Evolutionary conservation across 1,284 basidiomycete species (phyloP), one percentile per base, ranked within the genome.

Genomic region (Vanrija sp.): DNA sequence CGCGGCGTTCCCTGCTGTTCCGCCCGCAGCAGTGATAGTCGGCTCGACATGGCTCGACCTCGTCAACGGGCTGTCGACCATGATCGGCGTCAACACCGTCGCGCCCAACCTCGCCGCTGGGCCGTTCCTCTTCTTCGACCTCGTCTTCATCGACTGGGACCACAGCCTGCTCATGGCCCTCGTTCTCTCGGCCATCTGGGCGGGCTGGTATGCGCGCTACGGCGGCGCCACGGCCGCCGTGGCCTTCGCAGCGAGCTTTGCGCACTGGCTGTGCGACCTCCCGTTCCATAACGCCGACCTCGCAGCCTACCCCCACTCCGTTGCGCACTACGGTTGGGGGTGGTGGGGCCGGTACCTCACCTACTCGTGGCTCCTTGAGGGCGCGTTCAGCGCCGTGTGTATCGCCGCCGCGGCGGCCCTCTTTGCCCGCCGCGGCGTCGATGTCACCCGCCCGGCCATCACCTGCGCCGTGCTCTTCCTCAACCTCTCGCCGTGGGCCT

Each of bases 71-170:
- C 14, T 45, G 18, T 19, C 38, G 29, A 34, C 34, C 28, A 21
- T 51, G 6, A 19, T n/a, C 28, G 49, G 49, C 16, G 6, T 51
- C 9, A 38, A 51, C 43, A 12, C 0, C 23, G 38, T 51, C 19
- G 19, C 15, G 15, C 42, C 42, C 21, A 51, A 51, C 43, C 49
- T 23, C 29, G 9, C 28, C 23, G 43, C 49, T 3, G 49, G 49
- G 14, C 49, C 49, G 15, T 51, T 38, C 49, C 43, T 51, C 12
- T 51, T 44, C 43, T 51, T 51, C 43, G 49, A 51, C 49, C 49
- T 51, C 12, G 29, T 44, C 49, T 45, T 45, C 16, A 23, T 51
- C 19, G 49, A 51, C 43, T 51, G 42, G 42, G 49, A 51, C 49
- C 49, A 51, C 43, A 38, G 28, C 12, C 49, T 51, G 10, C 25